Base-by-base conservation (phyloP, 306 rosid species). In the Dalbergia cultrata region DNA sequence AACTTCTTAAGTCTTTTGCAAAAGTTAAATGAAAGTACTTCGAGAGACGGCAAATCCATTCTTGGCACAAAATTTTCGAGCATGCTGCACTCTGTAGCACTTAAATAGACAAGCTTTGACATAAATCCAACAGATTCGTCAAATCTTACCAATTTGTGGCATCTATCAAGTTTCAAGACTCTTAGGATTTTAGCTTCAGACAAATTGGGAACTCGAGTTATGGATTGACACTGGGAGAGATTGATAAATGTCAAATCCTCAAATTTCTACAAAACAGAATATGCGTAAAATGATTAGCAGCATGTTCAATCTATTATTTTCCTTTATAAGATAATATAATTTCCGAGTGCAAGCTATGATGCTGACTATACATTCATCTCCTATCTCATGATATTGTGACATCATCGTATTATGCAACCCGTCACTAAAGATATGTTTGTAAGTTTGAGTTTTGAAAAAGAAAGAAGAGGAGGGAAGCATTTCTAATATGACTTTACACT, bases 91-190 rank as follows among this genome's bases (percentile, higher is more conserved):
- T 41, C 80, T 12, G 63, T 47, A 6, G 72, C 63, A 49, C 72
- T 76, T 76, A 76, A 49, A 63, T 76, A 50, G 8, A 63, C 72
- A 21, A 76, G 72, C 2, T 63, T 76, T 1, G 63, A 11, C 63
- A 57, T 9, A 57, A 4, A 50, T 50, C 57, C 57, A 50, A 14
- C 17, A 1, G 57, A 50, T 50, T 57, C 21, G 17, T 57, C 33
- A 21, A 57, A 43, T 16, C n/a, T 10, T 9, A 76, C 45, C 18
- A 76, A 1, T 26, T 19, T 47, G 1, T 3, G 0, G 18, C 62
- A 75, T 0, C 18, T 1, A 2, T 0, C 4, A n/a, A 62, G 7
- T 17, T 5, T 3, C 26, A 76, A 76, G 49, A 2, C 8, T 8
- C 7, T 53, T 11, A 76, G 7, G 33, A 13, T 62, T 47, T 49